phyloP scores from a whole-genome alignment of 2,329 filamentous ascomycete species.

The Stemphylium lycopersici region DNA sequence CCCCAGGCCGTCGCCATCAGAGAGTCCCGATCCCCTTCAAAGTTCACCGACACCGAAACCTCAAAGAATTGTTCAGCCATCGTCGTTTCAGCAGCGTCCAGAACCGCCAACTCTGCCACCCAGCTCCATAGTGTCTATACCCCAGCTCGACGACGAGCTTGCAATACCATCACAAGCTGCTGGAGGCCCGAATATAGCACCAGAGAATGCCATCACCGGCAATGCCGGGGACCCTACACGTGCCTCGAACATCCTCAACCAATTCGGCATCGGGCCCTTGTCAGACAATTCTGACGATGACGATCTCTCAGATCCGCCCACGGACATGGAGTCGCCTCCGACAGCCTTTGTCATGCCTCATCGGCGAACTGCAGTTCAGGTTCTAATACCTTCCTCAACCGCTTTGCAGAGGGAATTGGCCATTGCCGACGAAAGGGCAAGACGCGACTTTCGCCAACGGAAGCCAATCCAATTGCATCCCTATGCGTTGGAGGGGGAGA shows the following conservation, averaged over 20 bases:
- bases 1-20: conserved; percentile 16
- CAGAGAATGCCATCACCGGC: neutral
- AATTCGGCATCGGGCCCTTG: conserved; percentile 29
- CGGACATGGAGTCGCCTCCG: conserved; percentile 26
- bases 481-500: conserved; percentile 53
- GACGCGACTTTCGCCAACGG: conserved; percentile 51
- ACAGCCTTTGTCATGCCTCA: conserved; percentile 22
- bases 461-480: conserved; percentile 58
- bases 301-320: conserved; percentile 31
- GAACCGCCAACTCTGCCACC: conserved; percentile 4
- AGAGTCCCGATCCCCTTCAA: conserved; percentile 43
- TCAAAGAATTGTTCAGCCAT: neutral
- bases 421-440: conserved; percentile 22
- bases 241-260: conserved; percentile 19
- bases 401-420: conserved; percentile 17
- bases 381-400: conserved; percentile 38
- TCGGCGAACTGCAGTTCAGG: conserved; percentile 34
- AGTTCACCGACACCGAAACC: conserved; percentile 17
- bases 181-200: neutral
- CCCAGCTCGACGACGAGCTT: conserved; percentile 10
- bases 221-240: neutral
- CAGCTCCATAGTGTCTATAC: conserved; percentile 11
- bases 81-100: conserved; percentile 19
- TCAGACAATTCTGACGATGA: conserved; percentile 36
- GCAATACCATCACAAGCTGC: conserved; percentile 10